Percentiles rank a stretch among this genome's conserved stretches.
Evolutionary conservation across 73 alveolate genomes (phyloP).

Genomic region (Tetrahymena elliotti): DNA sequence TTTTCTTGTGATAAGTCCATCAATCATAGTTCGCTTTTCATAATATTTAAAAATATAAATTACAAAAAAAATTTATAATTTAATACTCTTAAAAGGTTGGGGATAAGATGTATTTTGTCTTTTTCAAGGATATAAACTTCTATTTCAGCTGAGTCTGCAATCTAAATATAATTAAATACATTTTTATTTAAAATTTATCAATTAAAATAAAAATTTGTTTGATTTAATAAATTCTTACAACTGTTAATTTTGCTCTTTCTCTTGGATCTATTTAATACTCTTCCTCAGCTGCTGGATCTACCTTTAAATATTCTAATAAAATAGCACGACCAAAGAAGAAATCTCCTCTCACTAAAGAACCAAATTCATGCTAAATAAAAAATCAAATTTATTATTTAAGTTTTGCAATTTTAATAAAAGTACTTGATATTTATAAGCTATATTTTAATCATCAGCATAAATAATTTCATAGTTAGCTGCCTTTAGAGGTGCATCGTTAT

Average conservation of each 20-base stretch:
- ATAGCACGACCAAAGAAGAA: constrained; percentile 40
- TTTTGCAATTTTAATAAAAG: background rate
- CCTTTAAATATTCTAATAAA: constrained; percentile 15
- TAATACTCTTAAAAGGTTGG: constrained; percentile 10
- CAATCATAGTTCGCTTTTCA: constrained; percentile 5
- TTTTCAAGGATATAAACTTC: constrained; percentile 28
- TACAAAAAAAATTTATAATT: background rate
- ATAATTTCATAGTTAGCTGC: background rate
- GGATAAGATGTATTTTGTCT: constrained; percentile 17
- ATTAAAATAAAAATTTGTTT: no score
- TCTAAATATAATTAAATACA: background rate
- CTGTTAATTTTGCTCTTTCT: constrained; percentile 17
- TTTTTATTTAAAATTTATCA: no score
- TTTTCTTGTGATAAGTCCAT: constrained; percentile 24
- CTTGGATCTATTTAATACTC: constrained; percentile 19
- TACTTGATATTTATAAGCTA: background rate
- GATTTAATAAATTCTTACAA: background rate
- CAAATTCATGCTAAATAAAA: background rate
- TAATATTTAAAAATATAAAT: background rate
- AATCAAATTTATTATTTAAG: no score
- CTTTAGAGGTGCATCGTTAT: background rate
- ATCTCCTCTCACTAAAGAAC: constrained; percentile 36
- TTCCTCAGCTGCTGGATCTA: constrained; percentile 17
- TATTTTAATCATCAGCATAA: background rate
- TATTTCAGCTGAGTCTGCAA: constrained; percentile 33